Evolutionary conservation across 2,329 filamentous ascomycete species (phyloP).

Genomic region (Didymella pinodella): DNA sequence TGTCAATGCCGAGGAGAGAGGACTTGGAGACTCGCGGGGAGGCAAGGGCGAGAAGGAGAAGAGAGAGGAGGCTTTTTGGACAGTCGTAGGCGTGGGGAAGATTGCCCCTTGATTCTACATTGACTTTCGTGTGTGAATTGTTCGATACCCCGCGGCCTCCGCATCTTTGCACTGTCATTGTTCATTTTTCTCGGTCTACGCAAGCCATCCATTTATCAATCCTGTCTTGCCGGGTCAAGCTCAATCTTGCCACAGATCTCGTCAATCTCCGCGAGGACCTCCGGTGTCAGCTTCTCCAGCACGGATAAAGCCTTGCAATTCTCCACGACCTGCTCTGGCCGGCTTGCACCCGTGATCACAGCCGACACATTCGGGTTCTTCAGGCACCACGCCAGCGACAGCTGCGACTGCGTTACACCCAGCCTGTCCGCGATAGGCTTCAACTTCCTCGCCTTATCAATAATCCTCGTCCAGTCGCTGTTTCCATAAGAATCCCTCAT

Average conservation of each 20-base stretch:
- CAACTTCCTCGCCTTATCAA: constrained; percentile 64
- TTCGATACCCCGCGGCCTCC: constrained; percentile 13
- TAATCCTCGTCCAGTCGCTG: constrained; percentile 62
- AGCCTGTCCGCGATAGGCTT: constrained; percentile 68
- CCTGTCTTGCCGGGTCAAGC: constrained; percentile 10
- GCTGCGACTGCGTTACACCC: constrained; percentile 61
- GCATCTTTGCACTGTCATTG: not conserved
- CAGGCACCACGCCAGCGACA: constrained; percentile 49
- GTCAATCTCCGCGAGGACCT: constrained; percentile 55
- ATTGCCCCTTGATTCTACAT: constrained; percentile 59
- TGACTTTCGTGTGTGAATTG: not conserved
- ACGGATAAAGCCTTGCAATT: constrained; percentile 55
- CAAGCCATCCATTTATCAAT: not conserved
- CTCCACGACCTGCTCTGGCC: constrained; percentile 43
- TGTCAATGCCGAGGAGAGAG: constrained; percentile 62
- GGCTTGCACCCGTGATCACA: constrained; percentile 41
- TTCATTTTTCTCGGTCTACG: not conserved
- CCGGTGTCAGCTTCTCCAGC: constrained; percentile 55
- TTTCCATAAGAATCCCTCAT: constrained; percentile 56
- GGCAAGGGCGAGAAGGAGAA: constrained; percentile 73
- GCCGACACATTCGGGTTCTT: constrained; percentile 48
- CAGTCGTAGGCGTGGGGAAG: constrained; percentile 84
- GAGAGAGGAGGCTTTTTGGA: constrained; percentile 94
- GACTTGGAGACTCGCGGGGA: constrained; percentile 48
- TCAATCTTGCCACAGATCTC: constrained; percentile 24